A percentile compares a stretch with the other conserved stretches of the same genome.
phyloP scores from a whole-genome alignment of 768 basidiomycete genomes.

The Cystobasidium tubakii region DNA sequence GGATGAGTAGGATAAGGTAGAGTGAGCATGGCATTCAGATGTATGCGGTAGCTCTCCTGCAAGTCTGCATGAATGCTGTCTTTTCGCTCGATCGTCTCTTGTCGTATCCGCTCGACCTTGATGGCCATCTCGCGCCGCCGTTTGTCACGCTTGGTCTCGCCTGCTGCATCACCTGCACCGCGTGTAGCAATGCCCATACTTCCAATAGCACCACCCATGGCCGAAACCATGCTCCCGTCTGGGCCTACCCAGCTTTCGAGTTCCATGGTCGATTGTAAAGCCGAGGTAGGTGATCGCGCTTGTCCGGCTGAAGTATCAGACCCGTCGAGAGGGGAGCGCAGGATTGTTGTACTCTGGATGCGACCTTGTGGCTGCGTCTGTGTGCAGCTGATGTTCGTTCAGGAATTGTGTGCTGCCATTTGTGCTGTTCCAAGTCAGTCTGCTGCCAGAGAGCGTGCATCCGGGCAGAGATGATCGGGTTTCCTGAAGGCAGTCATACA shows the following conservation, averaged over 20 bases:
- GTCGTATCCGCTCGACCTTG: conserved; percentile 51
- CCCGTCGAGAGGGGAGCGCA: background rate
- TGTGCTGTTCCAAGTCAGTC: too few species aligned
- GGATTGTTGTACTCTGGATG: background rate
- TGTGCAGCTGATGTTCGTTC: too few species aligned
- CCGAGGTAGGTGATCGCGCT: background rate
- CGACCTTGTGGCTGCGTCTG: too few species aligned
- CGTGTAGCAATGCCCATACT: too few species aligned
- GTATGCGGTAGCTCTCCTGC: background rate
- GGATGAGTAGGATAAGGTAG: conserved; percentile 32
- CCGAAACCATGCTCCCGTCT: background rate
- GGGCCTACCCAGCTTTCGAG: conserved; percentile 15
- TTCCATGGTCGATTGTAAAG: too few species aligned
- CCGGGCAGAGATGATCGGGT: too few species aligned
- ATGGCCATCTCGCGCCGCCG: conserved; percentile 52
- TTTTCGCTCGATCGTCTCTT: conserved; percentile 49
- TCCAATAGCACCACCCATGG: too few species aligned
- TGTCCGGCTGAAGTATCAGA: too few species aligned
- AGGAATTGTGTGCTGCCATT: too few species aligned
- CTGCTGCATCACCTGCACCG: background rate
- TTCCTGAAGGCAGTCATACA: too few species aligned
- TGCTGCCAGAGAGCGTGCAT: too few species aligned
- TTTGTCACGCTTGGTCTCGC: conserved; percentile 50
- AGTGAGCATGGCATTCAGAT: conserved; percentile 28
- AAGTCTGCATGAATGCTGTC: conserved; percentile 45